Evolutionary conservation across 441 rosid genomes (phyloP).

Genomic region (Isatis lusitanica): DNA sequence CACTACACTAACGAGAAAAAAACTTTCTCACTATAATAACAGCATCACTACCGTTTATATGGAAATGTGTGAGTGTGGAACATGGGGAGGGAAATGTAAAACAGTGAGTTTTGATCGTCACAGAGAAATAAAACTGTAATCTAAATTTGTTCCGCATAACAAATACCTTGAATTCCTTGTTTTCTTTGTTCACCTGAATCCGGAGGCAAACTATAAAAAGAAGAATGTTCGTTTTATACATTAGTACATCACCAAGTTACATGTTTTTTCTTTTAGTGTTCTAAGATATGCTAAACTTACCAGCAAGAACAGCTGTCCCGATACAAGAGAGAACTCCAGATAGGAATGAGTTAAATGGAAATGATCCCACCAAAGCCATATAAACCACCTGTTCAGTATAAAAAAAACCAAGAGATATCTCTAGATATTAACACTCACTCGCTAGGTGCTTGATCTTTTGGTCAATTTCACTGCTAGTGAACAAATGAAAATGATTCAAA

Average conservation of each 20-base stretch:
- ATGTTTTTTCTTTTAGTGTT: background rate
- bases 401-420: background rate
- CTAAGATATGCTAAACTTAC: constrained; percentile 42
- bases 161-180: constrained; percentile 92
- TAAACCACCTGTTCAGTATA: constrained; percentile 62
- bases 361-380: constrained; percentile 93
- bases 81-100: background rate
- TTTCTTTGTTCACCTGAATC: constrained; percentile 97
- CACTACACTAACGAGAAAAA: constrained; percentile 6
- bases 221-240: constrained; percentile 4
- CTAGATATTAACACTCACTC: background rate
- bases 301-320: constrained; percentile 96
- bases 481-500: background rate
- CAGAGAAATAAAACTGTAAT: background rate
- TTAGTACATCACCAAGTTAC: background rate
- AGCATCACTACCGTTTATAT: background rate
- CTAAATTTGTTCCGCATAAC: background rate
- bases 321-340: constrained; percentile 91
- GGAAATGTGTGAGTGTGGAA: background rate
- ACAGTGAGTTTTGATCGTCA: background rate
- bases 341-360: constrained; percentile 94
- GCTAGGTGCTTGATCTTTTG: background rate
- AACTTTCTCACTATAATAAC: background rate
- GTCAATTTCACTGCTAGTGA: background rate
- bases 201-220: constrained; percentile 78